Conservation (phyloP, 202 grass and related monocot genomes). For the Sporobolus alterniflorus region DNA sequence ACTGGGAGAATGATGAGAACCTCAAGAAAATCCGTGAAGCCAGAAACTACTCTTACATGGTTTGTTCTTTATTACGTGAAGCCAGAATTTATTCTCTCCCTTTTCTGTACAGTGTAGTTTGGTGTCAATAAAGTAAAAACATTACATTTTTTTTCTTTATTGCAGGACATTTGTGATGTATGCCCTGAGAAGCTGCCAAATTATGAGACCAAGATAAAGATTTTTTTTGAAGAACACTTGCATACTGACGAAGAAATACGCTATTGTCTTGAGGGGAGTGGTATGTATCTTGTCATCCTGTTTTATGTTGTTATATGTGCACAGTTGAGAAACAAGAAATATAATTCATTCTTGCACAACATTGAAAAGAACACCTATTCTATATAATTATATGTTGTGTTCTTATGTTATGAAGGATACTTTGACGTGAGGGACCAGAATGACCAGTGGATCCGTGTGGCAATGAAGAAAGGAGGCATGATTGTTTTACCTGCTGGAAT, state of each 20-base stretch:
- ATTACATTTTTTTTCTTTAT: conserved; percentile 1
- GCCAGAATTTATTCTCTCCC: neutral
- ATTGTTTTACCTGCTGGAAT: conserved; percentile 91
- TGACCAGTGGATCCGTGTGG: conserved; percentile 80
- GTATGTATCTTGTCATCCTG: conserved; percentile 45
- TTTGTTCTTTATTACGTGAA: conserved; percentile 4
- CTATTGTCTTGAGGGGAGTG: conserved; percentile 94
- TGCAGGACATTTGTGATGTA: conserved; percentile 93
- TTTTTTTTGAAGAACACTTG: conserved; percentile 92
- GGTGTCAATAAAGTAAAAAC: neutral
- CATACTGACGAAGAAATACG: conserved; percentile 94
- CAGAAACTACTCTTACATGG: conserved; percentile 78
- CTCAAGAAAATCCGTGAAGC: conserved; percentile 91
- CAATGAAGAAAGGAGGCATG: conserved; percentile 89
- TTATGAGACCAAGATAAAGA: conserved; percentile 81
- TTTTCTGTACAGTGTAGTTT: neutral
- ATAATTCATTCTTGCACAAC: neutral
- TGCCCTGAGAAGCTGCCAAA: conserved; percentile 85
- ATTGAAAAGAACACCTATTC: neutral
- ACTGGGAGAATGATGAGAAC: conserved; percentile 81
- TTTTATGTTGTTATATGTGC: neutral
- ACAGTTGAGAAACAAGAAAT: neutral
- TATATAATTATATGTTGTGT: neutral
- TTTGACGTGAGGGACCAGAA: conserved; percentile 84
- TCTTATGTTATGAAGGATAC: conserved; percentile 52